These are phyloP conservation scores for Dipteronia dyeriana DNA, from an alignment of 345 rosid species.

Conservation along the genomic window DNA sequence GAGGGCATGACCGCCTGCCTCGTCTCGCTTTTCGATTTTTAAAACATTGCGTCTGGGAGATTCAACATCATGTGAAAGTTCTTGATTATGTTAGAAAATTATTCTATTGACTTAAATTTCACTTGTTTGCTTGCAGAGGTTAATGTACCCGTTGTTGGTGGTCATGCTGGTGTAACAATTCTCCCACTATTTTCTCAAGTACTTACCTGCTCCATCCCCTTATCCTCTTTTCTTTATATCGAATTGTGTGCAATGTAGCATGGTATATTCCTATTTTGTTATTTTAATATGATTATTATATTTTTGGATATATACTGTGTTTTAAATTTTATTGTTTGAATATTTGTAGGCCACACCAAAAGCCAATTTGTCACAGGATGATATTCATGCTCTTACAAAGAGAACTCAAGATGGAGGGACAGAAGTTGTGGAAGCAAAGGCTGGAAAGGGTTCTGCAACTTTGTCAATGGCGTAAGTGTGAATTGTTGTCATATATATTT, in stretches of 20 bases:
- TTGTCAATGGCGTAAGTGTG: conserved; percentile 86
- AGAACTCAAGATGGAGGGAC: conserved; percentile 92
- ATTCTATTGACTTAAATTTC: conserved; percentile 1
- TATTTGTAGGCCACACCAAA: conserved; percentile 66
- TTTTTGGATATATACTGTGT: conserved; percentile 8
- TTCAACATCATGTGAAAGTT: neutral
- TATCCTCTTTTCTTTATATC: neutral
- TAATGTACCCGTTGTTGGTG: conserved; percentile 74
- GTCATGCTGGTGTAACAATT: conserved; percentile 77
- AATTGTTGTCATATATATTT: neutral
- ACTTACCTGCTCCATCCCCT: neutral
- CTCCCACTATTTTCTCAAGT: conserved; percentile 73
- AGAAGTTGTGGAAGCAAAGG: conserved; percentile 91
- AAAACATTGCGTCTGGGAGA: neutral
- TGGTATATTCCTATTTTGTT: neutral
- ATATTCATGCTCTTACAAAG: conserved; percentile 69
- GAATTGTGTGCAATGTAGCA: neutral
- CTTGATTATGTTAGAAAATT: neutral
- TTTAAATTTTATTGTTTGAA: conserved; percentile 3
- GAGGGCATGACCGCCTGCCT: too few species aligned
- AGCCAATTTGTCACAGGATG: conserved; percentile 66
- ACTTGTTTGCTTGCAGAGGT: conserved; percentile 43
- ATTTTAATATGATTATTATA: neutral
- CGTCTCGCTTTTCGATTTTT: too few species aligned
- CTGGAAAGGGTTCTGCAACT: conserved; percentile 92